phyloP scores from a whole-genome alignment of 805 yeast genomes.

The Pichia nanzhaoensis region DNA sequence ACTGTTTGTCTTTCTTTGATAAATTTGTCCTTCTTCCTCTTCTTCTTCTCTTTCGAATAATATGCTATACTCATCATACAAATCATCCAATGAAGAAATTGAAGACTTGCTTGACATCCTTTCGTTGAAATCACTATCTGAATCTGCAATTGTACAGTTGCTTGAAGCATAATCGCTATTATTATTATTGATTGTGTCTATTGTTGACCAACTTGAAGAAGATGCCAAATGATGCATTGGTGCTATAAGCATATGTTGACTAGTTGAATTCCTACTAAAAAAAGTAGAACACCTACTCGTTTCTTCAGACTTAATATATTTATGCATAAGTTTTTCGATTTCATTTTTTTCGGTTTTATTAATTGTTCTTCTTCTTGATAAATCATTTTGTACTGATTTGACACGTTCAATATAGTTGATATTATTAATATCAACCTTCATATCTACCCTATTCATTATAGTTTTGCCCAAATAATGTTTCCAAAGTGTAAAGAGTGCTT shows the following conservation, averaged over 20 bases:
- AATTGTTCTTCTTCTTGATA: background rate
- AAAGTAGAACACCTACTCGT: conserved; percentile 1
- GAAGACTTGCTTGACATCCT: background rate
- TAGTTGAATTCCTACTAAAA: background rate
- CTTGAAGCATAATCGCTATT: background rate
- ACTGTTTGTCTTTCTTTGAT: background rate
- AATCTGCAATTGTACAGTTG: conserved; percentile 7
- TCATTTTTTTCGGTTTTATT: background rate
- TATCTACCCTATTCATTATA: conserved; percentile 23
- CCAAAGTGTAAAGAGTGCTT: conserved; percentile 23
- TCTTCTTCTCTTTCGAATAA: background rate
- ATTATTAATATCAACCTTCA: conserved; percentile 23
- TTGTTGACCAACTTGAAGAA: background rate
- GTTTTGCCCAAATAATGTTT: conserved; percentile 22
- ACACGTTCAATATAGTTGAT: conserved; percentile 10
- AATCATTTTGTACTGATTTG: conserved; percentile 5
- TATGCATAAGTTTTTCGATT: conserved; percentile 6
- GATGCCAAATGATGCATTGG: background rate
- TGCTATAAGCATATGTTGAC: background rate
- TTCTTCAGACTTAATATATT: background rate
- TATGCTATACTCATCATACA: conserved; percentile 8
- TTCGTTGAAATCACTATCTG: background rate
- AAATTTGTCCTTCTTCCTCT: background rate
- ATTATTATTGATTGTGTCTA: background rate
- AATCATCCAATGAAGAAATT: conserved; percentile 2